Conservation (phyloP, 768 basidiomycete species). For the Flagelloscypha sp. region DNA sequence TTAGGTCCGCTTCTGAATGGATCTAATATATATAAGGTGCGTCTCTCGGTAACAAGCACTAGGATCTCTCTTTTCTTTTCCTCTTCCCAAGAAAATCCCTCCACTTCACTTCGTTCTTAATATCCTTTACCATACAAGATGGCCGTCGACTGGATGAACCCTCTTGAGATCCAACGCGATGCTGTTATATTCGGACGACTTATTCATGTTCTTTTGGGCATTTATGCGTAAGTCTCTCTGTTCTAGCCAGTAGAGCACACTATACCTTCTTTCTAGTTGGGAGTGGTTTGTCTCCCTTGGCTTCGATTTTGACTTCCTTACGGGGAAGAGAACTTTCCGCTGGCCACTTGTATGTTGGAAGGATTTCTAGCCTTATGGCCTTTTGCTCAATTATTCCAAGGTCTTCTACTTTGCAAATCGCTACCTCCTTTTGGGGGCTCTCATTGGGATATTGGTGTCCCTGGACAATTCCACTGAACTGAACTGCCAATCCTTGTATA, state of each 20-base stretch:
- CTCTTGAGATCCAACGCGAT: constrained; percentile 37
- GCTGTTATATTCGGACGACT: constrained; percentile 39
- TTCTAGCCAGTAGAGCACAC: constrained; percentile 1
- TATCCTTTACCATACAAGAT: no score
- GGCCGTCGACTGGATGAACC: constrained; percentile 52
- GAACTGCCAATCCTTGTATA: constrained; percentile 56
- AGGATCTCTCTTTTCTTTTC: no score
- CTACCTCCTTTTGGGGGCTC: constrained; percentile 32
- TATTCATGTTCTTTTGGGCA: constrained; percentile 48
- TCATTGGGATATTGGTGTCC: constrained; percentile 34
- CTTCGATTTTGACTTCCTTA: constrained; percentile 37
- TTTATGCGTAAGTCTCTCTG: constrained; percentile 39
- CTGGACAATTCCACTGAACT: constrained; percentile 27
- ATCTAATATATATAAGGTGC: no score
- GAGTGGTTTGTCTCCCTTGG: constrained; percentile 49
- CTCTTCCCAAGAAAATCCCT: no score
- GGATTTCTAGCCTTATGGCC: not conserved
- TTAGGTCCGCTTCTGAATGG: no score
- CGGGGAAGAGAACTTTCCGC: constrained; percentile 30
- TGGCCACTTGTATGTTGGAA: constrained; percentile 34
- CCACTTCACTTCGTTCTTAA: constrained; percentile 18
- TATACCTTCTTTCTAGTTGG: constrained; percentile 33
- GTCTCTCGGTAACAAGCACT: no score
- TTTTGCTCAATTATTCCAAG: constrained; percentile 15
- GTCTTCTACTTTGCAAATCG: constrained; percentile 39